Evolutionary conservation across 768 basidiomycete species (phyloP), one percentile per base, ranked within the genome.

Genomic region (Sarcomyxa edulis): DNA sequence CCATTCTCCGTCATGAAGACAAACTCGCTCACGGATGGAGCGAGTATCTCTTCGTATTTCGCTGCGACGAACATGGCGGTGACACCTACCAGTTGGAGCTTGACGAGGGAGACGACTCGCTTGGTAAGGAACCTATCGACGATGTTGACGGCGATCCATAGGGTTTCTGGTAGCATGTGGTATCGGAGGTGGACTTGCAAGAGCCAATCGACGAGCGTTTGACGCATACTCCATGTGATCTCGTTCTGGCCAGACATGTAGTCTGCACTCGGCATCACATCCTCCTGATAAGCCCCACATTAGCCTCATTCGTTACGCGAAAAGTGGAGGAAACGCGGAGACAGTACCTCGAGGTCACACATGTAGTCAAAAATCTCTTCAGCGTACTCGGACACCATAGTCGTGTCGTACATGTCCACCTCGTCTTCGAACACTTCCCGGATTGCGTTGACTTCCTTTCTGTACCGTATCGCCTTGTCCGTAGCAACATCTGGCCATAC

Each of bases 21-120:
- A 51, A 98, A 99, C 61, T 97, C 95, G n/a, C 96, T 92, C 12
- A 94, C 91, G 5, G 84, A 85, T 0, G 96, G 96, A 0, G 96
- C 95, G 41, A 99, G 74, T 54, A 99, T 97, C 62, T 99, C 96
- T 63, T 99, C 96, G 67, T 98, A 99, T 64, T 99, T 99, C 42
- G 92, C 85, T 0, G 96, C 96, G 49, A 99, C 84, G 70, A 98
- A 98, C 87, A 99, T 94, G 33, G 96, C 95, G 1, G 94, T 96
- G 45, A 99, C 88, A 19, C 96, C 96, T 40, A 99, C 96, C 19
- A 99, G 83, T 64, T 95, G 91, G 34, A 95, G 79, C 65, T 93
- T 95, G 53, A 87, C 77, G 27, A 93, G 67, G 3, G 86, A 89
- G 12, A 95, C 91, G 40, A 89, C 81, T 22, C 91, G 82, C 53